phyloP scores from a whole-genome alignment of 1,284 basidiomycete genomes.

The Puccinia coronata region DNA sequence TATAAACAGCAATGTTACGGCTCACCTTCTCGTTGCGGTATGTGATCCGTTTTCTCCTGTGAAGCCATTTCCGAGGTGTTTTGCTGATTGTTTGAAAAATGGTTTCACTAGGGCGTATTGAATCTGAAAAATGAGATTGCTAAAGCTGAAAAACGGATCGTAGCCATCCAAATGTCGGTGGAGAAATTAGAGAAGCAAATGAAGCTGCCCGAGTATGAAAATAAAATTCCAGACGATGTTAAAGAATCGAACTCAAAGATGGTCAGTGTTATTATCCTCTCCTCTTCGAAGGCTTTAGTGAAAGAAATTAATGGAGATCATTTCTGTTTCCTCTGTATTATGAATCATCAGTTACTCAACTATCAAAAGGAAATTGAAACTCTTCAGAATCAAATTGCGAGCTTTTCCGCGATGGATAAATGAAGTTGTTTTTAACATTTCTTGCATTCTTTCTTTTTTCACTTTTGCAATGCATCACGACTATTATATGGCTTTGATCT shows the following conservation, averaged over 20 bases:
- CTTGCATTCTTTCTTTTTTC: too few relatives aligned
- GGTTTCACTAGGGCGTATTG: conserved; percentile 69
- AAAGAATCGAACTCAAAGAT: conserved; percentile 74
- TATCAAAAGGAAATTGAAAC: conserved; percentile 34
- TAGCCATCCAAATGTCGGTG: conserved; percentile 69
- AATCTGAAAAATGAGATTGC: conserved; percentile 79
- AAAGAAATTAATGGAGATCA: neutral
- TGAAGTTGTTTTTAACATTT: neutral
- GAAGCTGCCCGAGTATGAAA: conserved; percentile 72
- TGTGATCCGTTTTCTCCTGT: conserved; percentile 54
- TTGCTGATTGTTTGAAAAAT: neutral
- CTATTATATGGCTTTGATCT: too few relatives aligned
- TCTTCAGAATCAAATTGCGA: conserved; percentile 23
- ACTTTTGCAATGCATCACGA: too few relatives aligned
- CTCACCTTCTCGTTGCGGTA: conserved; percentile 81
- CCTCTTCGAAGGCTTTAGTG: neutral
- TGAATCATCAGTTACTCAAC: conserved; percentile 18
- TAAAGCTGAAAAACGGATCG: conserved; percentile 71
- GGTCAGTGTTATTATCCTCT: conserved; percentile 61
- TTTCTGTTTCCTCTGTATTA: neutral
- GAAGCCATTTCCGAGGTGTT: neutral
- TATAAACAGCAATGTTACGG: conserved; percentile 72
- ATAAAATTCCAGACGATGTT: conserved; percentile 75
- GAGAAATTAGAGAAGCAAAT: conserved; percentile 77
- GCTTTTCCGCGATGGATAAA: conserved; percentile 22